phyloP scores from a whole-genome alignment of 2,329 filamentous ascomycete genomes.

The Canariomyces notabilis region DNA sequence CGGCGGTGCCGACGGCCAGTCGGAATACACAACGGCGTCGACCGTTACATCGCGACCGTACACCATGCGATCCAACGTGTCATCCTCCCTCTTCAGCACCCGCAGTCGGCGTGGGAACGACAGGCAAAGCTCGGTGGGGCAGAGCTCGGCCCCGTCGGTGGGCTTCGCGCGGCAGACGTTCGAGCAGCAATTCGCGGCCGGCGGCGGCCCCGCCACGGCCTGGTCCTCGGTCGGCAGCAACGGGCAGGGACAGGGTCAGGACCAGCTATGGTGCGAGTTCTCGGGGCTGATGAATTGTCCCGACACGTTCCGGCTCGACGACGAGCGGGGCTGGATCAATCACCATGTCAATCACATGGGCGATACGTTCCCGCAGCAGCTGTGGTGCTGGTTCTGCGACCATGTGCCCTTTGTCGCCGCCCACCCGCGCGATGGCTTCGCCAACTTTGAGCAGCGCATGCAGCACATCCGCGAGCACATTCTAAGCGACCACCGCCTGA shows the following conservation, averaged over 20 bases:
- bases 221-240: too few relatives aligned
- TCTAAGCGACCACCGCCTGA: slow-evolving; percentile 21
- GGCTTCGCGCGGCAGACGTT: background rate
- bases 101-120: background rate
- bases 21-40: slow-evolving; percentile 5
- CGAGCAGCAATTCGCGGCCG: slow-evolving; percentile 4
- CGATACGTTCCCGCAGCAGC: slow-evolving; percentile 31
- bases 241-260: too few relatives aligned
- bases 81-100: slow-evolving; percentile 4
- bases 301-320: slow-evolving; percentile 33
- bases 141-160: slow-evolving; percentile 6
- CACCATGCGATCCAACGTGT: slow-evolving; percentile 4
- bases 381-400: slow-evolving; percentile 50
- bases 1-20: background rate
- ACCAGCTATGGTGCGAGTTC: slow-evolving; percentile 44
- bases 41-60: slow-evolving; percentile 1
- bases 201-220: background rate
- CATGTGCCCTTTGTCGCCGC: slow-evolving; percentile 28
- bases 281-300: slow-evolving; percentile 33
- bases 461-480: slow-evolving; percentile 46
- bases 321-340: slow-evolving; percentile 40
- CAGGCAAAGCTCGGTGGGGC: slow-evolving; percentile 6
- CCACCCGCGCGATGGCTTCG: background rate
- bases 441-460: slow-evolving; percentile 40
- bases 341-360: slow-evolving; percentile 40